Percentiles rank a stretch among this genome's conserved stretches.
These are phyloP conservation scores for Venturia aucupariae DNA, from an alignment of 2,329 filamentous ascomycete genomes.

Conservation along the genomic window DNA sequence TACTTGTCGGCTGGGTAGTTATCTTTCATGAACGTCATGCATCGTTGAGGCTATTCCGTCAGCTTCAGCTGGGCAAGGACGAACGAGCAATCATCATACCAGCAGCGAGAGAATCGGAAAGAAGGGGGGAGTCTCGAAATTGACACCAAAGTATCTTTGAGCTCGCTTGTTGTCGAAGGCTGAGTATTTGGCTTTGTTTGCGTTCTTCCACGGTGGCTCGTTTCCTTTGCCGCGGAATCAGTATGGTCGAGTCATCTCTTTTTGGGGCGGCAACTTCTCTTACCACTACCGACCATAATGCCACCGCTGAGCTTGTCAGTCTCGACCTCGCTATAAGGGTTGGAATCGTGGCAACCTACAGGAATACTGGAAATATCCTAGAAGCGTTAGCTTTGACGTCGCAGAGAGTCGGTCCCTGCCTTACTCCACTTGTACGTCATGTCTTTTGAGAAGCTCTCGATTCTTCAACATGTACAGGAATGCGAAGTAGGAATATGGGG, in stretches of 20 bases:
- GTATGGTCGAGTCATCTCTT: not conserved
- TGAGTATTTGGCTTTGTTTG: slow-evolving; percentile 56
- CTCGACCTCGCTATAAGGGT: not conserved
- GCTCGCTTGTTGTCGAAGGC: slow-evolving; percentile 40
- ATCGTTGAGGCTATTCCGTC: slow-evolving; percentile 50
- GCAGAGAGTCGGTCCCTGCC: slow-evolving; percentile 20
- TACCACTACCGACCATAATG: slow-evolving; percentile 35
- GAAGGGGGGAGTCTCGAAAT: slow-evolving; percentile 37
- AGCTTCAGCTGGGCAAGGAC: slow-evolving; percentile 22
- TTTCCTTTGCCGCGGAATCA: slow-evolving; percentile 45
- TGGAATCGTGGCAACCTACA: slow-evolving; percentile 26
- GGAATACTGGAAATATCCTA: slow-evolving; percentile 63
- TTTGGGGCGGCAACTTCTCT: slow-evolving; percentile 13
- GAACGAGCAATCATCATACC: slow-evolving; percentile 25
- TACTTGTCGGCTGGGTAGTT: slow-evolving; percentile 42
- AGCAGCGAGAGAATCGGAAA: slow-evolving; percentile 48
- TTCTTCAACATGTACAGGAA: slow-evolving; percentile 51
- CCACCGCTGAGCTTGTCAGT: slow-evolving; percentile 23
- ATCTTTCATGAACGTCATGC: slow-evolving; percentile 58
- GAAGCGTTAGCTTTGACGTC: not conserved
- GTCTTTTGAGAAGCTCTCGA: slow-evolving; percentile 42
- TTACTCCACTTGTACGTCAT: slow-evolving; percentile 59
- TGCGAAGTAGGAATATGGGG: slow-evolving; percentile 46
- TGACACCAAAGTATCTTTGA: slow-evolving; percentile 41
- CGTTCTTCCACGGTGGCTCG: slow-evolving; percentile 62